phyloP scores from a whole-genome alignment of 1,284 basidiomycete species.

The Malassezia vespertilionis region DNA sequence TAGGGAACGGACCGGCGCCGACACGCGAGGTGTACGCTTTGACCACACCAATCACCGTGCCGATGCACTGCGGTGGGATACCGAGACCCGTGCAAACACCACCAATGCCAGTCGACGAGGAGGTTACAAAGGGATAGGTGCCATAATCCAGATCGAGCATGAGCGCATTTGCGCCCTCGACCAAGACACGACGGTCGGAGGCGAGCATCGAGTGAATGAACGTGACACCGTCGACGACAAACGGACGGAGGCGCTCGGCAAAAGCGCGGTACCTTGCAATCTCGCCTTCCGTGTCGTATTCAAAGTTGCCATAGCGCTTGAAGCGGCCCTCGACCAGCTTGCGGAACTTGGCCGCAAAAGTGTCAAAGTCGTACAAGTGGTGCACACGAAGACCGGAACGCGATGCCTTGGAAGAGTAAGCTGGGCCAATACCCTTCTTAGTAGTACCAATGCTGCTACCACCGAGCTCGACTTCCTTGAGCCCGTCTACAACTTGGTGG shows the following conservation, averaged over 20 bases:
- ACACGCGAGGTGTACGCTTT: slow-evolving; percentile 98
- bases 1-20: slow-evolving; percentile 92
- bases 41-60: slow-evolving; percentile 76
- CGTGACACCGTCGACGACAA: slow-evolving; percentile 74
- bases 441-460: slow-evolving; percentile 87
- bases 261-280: slow-evolving; percentile 79
- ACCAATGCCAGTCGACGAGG: slow-evolving; percentile 80
- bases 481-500: slow-evolving; percentile 95
- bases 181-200: slow-evolving; percentile 66
- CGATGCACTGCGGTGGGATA: slow-evolving; percentile 77
- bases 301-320: slow-evolving; percentile 95
- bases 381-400: slow-evolving; percentile 90
- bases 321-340: slow-evolving; percentile 91
- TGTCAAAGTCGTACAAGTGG: slow-evolving; percentile 80
- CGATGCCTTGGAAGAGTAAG: slow-evolving; percentile 93
- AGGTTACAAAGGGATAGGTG: slow-evolving; percentile 94
- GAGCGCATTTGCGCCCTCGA: slow-evolving; percentile 93
- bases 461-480: slow-evolving; percentile 95
- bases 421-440: slow-evolving; percentile 93
- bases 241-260: slow-evolving; percentile 73
- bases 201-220: slow-evolving; percentile 71
- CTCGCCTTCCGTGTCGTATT: slow-evolving; percentile 96
- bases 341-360: slow-evolving; percentile 83
- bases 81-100: slow-evolving; percentile 93
- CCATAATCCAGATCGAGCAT: slow-evolving; percentile 98